Percentiles rank a stretch among this genome's conserved stretches.
Evolutionary conservation across 495 filamentous ascomycete species (phyloP).

Genomic region (Penicillium cosmopolitanum): DNA sequence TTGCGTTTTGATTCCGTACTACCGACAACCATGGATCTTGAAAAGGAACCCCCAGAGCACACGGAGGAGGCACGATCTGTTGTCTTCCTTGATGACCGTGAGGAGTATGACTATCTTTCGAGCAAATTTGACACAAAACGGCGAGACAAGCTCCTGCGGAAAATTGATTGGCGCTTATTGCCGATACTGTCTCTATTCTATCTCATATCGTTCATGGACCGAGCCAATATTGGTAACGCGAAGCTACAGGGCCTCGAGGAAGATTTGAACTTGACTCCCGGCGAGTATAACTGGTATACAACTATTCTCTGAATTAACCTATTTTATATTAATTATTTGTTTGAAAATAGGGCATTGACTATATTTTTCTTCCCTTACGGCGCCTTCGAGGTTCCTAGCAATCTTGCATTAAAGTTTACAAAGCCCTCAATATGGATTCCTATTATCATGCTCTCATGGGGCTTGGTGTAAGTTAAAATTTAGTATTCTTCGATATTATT

Average conservation of each 20-base stretch:
- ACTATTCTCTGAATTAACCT: not conserved
- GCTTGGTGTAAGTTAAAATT: not conserved
- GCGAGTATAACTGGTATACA: not conserved
- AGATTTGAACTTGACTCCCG: not conserved
- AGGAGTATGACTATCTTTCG: not conserved
- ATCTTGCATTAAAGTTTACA: constrained; percentile 2
- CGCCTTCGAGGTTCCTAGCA: constrained; percentile 1
- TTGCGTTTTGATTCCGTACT: too few species aligned
- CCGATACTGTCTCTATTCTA: not conserved
- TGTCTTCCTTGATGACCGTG: not conserved
- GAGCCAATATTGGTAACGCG: not conserved
- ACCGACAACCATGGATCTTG: not conserved
- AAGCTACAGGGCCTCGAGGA: constrained; percentile 5
- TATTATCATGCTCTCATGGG: constrained; percentile 1
- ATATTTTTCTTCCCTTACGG: constrained; percentile 1
- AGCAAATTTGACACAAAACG: not conserved
- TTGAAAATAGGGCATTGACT: not conserved
- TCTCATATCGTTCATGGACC: not conserved
- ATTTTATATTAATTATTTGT: not conserved
- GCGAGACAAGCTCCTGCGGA: not conserved
- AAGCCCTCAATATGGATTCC: not conserved
- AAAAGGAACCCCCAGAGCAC: not conserved
- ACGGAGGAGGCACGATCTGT: not conserved
- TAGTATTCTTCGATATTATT: not conserved
- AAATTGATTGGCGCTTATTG: constrained; percentile 1